phyloP scores from a whole-genome alignment of 257 asterid genomes.

The Avicennia marina region DNA sequence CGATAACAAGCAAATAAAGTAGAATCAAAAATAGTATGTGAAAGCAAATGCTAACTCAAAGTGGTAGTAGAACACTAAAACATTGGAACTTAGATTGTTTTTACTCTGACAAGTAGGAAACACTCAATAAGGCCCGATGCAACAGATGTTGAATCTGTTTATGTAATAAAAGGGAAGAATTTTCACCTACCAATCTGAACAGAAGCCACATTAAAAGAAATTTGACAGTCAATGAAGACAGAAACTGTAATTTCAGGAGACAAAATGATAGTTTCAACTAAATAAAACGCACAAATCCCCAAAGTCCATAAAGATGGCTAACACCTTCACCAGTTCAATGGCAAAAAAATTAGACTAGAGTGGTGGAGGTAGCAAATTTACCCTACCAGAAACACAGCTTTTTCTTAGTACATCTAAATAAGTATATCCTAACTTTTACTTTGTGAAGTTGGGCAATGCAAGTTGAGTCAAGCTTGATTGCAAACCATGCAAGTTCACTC shows the following conservation, averaged over 20 bases:
- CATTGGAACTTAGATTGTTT: not conserved
- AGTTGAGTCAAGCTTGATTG: too few species aligned
- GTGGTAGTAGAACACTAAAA: not conserved
- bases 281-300: constrained; percentile 3
- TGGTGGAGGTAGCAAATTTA: not conserved
- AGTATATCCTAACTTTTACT: too few species aligned
- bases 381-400: not conserved
- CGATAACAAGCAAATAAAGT: not conserved
- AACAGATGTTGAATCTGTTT: not conserved
- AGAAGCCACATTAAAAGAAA: not conserved
- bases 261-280: not conserved
- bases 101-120: not conserved
- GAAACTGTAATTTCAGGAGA: not conserved
- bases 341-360: not conserved
- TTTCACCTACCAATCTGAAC: not conserved
- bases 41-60: too few species aligned
- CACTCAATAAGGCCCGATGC: not conserved
- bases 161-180: not conserved
- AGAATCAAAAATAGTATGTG: not conserved
- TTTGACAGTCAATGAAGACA: not conserved
- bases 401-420: too few species aligned
- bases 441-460: too few species aligned
- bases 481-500: too few species aligned
- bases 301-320: not conserved
- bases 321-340: not conserved